phyloP scores from a whole-genome alignment of 306 rosid species.

The Prosopis cineraria region DNA sequence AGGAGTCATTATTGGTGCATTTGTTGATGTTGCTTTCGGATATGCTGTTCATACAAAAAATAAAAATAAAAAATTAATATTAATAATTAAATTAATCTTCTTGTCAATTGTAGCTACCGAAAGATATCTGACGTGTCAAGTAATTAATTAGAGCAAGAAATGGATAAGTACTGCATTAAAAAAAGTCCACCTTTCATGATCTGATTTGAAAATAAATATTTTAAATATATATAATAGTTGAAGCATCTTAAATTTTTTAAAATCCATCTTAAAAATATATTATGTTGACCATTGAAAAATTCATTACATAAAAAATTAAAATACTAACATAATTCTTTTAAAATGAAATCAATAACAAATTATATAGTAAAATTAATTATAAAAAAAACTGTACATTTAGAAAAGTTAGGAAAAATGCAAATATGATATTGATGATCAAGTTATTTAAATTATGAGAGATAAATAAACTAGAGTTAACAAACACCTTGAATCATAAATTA shows the following conservation, averaged over 20 bases:
- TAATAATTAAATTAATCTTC: background rate
- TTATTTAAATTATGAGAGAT: background rate
- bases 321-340: no score
- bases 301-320: no score
- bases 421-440: background rate
- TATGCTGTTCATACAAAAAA: background rate
- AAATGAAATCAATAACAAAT: no score
- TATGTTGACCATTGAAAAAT: no score
- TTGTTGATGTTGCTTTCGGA: constrained; percentile 46
- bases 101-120: background rate
- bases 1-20: constrained; percentile 40
- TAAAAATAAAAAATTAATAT: background rate
- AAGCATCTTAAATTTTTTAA: no score
- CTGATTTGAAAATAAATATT: background rate
- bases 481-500: no score
- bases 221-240: no score
- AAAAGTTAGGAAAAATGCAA: background rate
- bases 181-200: no score
- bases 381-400: no score
- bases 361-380: no score
- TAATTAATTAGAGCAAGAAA: background rate
- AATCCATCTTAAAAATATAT: no score
- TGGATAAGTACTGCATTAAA: background rate
- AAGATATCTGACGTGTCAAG: background rate
- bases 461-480: no score